Evolutionary conservation across 164 flowering plant species (phyloP), one percentile per base, ranked within the genome.

Genomic region (Tinospora cordifolia): DNA sequence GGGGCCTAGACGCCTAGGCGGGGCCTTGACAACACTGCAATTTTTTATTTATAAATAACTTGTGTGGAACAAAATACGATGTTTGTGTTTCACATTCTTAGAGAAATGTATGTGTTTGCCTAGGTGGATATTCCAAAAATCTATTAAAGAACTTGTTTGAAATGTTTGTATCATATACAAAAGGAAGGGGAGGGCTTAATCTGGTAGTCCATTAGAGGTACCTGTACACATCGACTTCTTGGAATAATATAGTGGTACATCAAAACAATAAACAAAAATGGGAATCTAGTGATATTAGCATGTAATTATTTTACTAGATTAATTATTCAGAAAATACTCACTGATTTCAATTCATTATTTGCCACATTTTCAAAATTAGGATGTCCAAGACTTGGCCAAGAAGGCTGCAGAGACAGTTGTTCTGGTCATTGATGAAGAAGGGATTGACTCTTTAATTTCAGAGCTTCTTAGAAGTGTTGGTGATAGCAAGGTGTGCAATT

Each of bases 341-440:
- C 24, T 54, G 19, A 17, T 54, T 54, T 30, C 58, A 54, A 9
- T 49, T 65, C 21, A 38, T 51, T 67, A 49, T 59, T 44, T 54
- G 27, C 27, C 62, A 34, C 39, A 63, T 49, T 19, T 71, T 65
- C 14, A 51, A 74, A 75, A 25, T 51, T 79, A 95, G 99, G 94
- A 91, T 17, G 88, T 88, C 68, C 90, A 86, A 80, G 39, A 66
- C 47, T 78, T 87, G 83, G 96, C 99, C n/a, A 90, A 80, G 80
- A 86, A 90, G 76, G 92, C 99, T 69, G 97, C 96, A 44, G 98
- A 95, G 83, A 95, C 90, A 63, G 99, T 95, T 67, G 97, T 88
- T 9, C 75, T 85, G 78, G 97, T 90, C 69, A 92, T 95, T 76
- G 99, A 95, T 73, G 97, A 95, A 73, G 99, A 95, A 75, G 99